Conservation (phyloP, 1,284 basidiomycete genomes). For the Blastosporella zonata region DNA sequence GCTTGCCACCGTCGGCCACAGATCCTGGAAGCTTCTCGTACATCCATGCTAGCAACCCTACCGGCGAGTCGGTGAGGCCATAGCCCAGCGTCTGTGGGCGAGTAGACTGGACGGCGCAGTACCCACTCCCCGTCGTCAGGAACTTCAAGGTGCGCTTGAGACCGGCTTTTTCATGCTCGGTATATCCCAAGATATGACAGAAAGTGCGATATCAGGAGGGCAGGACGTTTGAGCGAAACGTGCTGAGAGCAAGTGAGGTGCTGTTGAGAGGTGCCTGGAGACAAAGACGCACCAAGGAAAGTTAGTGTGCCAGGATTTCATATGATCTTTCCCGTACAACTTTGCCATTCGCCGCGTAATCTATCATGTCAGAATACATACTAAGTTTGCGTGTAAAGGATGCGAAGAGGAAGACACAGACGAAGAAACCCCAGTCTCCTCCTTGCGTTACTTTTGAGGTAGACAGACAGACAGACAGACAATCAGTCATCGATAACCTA, state of each 20-base stretch:
- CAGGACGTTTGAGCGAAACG: slow-evolving; percentile 23
- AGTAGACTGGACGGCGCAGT: slow-evolving; percentile 38
- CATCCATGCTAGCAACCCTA: slow-evolving; percentile 56
- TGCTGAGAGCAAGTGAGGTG: slow-evolving; percentile 16
- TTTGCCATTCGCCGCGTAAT: slow-evolving; percentile 39
- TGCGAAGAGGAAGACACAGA: slow-evolving; percentile 22
- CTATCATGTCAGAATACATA: slow-evolving; percentile 19
- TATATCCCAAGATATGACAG: slow-evolving; percentile 20
- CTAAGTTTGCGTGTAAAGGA: background rate
- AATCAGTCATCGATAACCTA: background rate
- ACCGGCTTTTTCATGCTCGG: slow-evolving; percentile 35
- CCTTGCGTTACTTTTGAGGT: slow-evolving; percentile 45
- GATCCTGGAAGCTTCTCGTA: slow-evolving; percentile 48
- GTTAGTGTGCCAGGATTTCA: slow-evolving; percentile 48
- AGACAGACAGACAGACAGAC: background rate
- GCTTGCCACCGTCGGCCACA: slow-evolving; percentile 38
- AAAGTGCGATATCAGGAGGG: slow-evolving; percentile 23
- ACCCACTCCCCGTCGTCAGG: slow-evolving; percentile 34
- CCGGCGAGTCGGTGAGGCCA: slow-evolving; percentile 53
- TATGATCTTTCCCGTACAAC: slow-evolving; percentile 38
- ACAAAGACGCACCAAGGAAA: slow-evolving; percentile 29
- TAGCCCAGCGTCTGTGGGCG: slow-evolving; percentile 53
- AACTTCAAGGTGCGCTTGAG: slow-evolving; percentile 34
- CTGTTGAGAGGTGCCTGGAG: background rate
- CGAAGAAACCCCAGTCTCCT: slow-evolving; percentile 49